Conservation (phyloP, 2,329 filamentous ascomycete genomes). For the Penicillium sp. region DNA sequence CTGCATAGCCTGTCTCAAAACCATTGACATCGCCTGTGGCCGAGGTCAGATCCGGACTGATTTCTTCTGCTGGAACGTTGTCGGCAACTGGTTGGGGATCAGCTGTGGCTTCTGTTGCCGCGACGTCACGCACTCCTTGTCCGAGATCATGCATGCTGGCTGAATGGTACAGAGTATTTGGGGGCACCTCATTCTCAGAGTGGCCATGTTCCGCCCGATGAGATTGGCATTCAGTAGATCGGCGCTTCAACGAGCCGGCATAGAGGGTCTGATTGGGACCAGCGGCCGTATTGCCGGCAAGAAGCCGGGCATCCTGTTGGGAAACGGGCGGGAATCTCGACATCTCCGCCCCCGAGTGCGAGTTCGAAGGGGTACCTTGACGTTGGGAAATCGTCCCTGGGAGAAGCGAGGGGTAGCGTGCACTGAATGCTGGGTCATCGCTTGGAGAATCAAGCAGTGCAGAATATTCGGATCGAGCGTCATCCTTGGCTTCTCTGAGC, state of each 20-base stretch:
- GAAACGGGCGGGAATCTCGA: conserved; percentile 40
- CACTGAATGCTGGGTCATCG: conserved; percentile 32
- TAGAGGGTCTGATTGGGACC: neutral
- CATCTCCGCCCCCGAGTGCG: conserved; percentile 27
- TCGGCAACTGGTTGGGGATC: conserved; percentile 20
- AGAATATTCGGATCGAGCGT: conserved; percentile 1
- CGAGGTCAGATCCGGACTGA: neutral
- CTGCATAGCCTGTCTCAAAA: neutral
- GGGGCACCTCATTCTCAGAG: neutral
- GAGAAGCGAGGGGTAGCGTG: conserved; percentile 38
- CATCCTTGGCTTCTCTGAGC: neutral
- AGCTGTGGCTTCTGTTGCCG: conserved; percentile 17
- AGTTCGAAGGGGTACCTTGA: conserved; percentile 18
- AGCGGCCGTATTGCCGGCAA: conserved; percentile 24
- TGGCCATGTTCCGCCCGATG: neutral
- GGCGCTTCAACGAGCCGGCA: conserved; percentile 25
- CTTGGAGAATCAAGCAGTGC: conserved; percentile 35
- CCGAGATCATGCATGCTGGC: conserved; percentile 30
- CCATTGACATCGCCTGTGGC: neutral
- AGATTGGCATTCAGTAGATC: conserved; percentile 2
- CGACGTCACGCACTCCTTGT: neutral
- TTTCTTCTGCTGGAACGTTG: conserved; percentile 27
- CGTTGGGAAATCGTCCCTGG: conserved; percentile 15
- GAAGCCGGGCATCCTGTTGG: conserved; percentile 38
- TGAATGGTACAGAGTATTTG: neutral